Evolutionary conservation across 1,284 basidiomycete genomes (phyloP).

Genomic region (Trichosporon sp.): DNA sequence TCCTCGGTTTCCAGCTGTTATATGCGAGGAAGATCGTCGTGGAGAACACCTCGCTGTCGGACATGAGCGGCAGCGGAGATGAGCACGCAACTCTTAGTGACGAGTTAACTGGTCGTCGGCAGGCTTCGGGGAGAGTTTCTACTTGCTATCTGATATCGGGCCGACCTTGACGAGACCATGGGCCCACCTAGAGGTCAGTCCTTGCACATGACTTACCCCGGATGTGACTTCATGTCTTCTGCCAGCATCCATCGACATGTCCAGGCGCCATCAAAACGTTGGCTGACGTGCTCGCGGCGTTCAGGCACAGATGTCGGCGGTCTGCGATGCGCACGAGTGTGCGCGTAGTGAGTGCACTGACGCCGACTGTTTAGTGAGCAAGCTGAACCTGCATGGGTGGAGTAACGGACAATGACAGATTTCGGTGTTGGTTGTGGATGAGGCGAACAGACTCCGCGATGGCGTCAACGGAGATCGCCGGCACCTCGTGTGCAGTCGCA

Average conservation of each 20-base stretch:
- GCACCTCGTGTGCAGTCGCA: neutral
- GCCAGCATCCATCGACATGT: conserved; percentile 2
- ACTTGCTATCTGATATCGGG: neutral
- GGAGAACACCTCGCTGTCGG: conserved; percentile 6
- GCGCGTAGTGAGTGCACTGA: neutral
- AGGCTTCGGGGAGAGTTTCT: neutral
- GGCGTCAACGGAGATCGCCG: conserved; percentile 15
- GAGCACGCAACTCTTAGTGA: conserved; percentile 18
- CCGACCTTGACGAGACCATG: neutral
- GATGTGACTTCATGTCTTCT: neutral
- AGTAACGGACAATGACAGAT: neutral
- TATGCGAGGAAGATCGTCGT: conserved; percentile 3
- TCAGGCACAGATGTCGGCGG: neutral
- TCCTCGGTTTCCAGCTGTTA: neutral
- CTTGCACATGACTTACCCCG: neutral
- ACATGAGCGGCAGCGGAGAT: neutral
- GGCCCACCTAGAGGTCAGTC: neutral
- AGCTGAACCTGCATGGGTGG: neutral
- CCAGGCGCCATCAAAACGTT: neutral
- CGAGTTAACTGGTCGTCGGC: neutral
- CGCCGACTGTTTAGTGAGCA: neutral
- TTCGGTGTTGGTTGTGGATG: neutral
- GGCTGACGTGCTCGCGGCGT: conserved; percentile 7
- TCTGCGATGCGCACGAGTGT: neutral
- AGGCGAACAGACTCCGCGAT: conserved; percentile 1